phyloP scores from a whole-genome alignment of 2,329 filamentous ascomycete genomes.

The Cadophora sp. region DNA sequence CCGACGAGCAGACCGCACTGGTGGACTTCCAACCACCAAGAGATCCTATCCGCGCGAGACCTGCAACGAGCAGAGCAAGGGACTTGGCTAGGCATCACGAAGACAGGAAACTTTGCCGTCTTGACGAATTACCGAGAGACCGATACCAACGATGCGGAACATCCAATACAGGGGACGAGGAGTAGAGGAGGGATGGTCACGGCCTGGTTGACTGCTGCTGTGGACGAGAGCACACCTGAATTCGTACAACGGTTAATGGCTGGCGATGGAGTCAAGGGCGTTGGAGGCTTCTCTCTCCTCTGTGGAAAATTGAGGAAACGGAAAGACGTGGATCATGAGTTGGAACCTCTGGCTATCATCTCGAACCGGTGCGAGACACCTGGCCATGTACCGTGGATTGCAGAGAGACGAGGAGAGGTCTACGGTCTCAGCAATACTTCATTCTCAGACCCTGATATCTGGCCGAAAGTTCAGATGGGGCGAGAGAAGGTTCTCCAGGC shows the following conservation, averaged over 20 bases:
- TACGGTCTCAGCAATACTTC: slow-evolving; percentile 69
- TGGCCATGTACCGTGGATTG: slow-evolving; percentile 64
- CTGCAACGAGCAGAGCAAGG: slow-evolving; percentile 67
- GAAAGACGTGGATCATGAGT: slow-evolving; percentile 29
- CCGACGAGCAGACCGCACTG: slow-evolving; percentile 69
- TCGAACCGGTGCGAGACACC: slow-evolving; percentile 64
- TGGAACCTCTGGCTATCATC: slow-evolving; percentile 64
- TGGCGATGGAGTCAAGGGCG: slow-evolving; percentile 60
- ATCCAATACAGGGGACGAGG: slow-evolving; percentile 60
- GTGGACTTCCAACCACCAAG: slow-evolving; percentile 53
- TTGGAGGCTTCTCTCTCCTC: slow-evolving; percentile 72
- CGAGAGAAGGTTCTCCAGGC: slow-evolving; percentile 45
- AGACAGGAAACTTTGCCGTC: slow-evolving; percentile 65
- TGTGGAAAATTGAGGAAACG: slow-evolving; percentile 62
- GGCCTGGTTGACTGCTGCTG: slow-evolving; percentile 62
- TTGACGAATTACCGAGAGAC: slow-evolving; percentile 72
- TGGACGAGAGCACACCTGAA: slow-evolving; percentile 54
- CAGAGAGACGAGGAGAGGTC: slow-evolving; percentile 56
- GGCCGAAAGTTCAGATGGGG: slow-evolving; percentile 67
- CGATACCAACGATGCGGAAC: slow-evolving; percentile 54
- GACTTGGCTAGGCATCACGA: slow-evolving; percentile 70
- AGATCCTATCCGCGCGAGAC: slow-evolving; percentile 65
- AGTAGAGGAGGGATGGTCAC: slow-evolving; percentile 71
- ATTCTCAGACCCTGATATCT: slow-evolving; percentile 59
- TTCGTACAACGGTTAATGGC: slow-evolving; percentile 61